Conservation (phyloP, 2,329 filamentous ascomycete species). For the Ceratocystis smalleyi region DNA sequence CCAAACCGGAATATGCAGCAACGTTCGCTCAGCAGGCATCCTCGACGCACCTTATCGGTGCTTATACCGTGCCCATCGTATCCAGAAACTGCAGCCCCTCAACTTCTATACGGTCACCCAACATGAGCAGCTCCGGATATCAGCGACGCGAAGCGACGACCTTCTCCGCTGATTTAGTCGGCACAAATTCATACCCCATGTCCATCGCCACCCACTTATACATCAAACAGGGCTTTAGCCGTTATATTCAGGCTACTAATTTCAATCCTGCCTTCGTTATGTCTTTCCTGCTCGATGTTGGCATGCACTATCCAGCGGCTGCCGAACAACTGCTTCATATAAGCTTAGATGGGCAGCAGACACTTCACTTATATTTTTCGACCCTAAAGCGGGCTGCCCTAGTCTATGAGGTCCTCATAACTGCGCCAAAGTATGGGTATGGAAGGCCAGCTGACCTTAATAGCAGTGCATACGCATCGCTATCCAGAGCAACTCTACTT, state of each 20-base stretch:
- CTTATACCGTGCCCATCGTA: background rate
- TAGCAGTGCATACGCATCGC: background rate
- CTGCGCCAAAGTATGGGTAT: constrained; percentile 4
- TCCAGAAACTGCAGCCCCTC: background rate
- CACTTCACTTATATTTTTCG: constrained; percentile 4
- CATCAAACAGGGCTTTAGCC: constrained; percentile 14
- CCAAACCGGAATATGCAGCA: constrained; percentile 4
- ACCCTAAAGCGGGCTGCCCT: background rate
- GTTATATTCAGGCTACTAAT: constrained; percentile 5
- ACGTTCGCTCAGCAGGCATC: constrained; percentile 1
- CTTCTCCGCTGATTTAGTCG: background rate
- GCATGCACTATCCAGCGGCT: background rate
- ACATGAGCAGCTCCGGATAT: background rate
- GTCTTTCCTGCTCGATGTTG: constrained; percentile 1
- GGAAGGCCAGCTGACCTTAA: background rate
- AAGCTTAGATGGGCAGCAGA: constrained; percentile 4
- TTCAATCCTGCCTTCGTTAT: constrained; percentile 12
- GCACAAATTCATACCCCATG: constrained; percentile 12
- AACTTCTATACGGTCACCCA: no score
- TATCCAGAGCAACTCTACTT: no score
- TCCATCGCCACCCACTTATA: constrained; percentile 2
- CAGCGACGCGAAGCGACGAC: background rate
- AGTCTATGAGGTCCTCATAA: background rate
- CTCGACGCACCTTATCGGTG: constrained; percentile 3
- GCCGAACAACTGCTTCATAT: constrained; percentile 2